Evolutionary conservation across 2,329 filamentous ascomycete species (phyloP).

Genomic region (Phoma sp.): DNA sequence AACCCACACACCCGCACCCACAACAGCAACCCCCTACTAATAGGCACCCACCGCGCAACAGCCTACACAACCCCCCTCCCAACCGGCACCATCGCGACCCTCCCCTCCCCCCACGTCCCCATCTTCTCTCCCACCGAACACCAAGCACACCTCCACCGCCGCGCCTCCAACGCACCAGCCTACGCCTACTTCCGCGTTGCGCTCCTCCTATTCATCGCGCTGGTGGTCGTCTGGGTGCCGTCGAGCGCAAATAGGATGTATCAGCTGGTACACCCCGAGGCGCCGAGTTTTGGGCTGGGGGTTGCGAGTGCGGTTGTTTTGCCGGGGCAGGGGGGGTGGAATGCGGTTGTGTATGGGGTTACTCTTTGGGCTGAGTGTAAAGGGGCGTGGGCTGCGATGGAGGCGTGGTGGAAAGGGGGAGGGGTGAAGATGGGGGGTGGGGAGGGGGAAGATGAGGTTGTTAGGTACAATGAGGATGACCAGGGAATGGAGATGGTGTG

Average conservation of each 20-base stretch:
- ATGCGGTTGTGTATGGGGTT: slow-evolving; percentile 74
- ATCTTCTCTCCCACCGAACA: slow-evolving; percentile 3
- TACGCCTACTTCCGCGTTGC: slow-evolving; percentile 76
- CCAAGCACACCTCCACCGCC: background rate
- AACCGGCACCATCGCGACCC: slow-evolving; percentile 2
- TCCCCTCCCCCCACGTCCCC: background rate
- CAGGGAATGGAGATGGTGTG: too few relatives aligned
- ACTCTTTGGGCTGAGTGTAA: slow-evolving; percentile 40
- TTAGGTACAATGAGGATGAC: too few relatives aligned
- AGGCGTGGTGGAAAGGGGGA: slow-evolving; percentile 14
- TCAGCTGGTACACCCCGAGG: slow-evolving; percentile 64
- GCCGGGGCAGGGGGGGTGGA: slow-evolving; percentile 86
- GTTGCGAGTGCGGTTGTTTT: slow-evolving; percentile 77
- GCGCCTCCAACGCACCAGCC: slow-evolving; percentile 59
- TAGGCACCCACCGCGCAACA: slow-evolving; percentile 16
- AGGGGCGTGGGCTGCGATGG: slow-evolving; percentile 25
- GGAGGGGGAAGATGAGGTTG: too few relatives aligned
- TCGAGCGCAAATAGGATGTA: slow-evolving; percentile 73
- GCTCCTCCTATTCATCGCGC: slow-evolving; percentile 73
- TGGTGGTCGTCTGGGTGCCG: slow-evolving; percentile 76
- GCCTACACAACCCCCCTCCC: slow-evolving; percentile 17
- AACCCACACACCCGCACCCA: background rate
- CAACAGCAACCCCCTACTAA: background rate
- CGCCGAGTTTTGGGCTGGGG: slow-evolving; percentile 65
- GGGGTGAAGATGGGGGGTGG: too few relatives aligned